Percentiles rank a stretch among this genome's conserved stretches.
These are phyloP conservation scores for Phytophthora idaei DNA, from an alignment of 352 stramenopile species.

Conservation along the genomic window DNA sequence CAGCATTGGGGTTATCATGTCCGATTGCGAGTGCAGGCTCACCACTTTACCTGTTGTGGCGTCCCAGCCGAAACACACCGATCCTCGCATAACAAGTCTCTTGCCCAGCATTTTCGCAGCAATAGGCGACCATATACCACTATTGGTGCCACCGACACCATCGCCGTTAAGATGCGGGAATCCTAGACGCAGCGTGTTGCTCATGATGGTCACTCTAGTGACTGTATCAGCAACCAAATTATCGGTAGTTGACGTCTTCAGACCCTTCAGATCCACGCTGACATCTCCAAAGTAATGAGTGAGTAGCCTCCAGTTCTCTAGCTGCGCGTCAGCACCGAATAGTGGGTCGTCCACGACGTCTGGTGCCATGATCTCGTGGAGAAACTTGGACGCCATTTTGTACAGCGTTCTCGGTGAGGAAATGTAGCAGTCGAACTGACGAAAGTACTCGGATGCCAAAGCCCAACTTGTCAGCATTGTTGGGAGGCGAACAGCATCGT, in stretches of 20 bases:
- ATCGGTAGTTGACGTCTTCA: background rate
- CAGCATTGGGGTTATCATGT: background rate
- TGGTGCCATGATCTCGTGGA: background rate
- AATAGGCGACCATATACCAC: constrained; percentile 3
- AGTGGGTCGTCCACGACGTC: too few relatives aligned
- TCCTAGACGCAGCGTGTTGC: background rate
- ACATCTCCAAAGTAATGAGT: constrained; percentile 1
- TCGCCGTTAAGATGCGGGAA: constrained; percentile 13
- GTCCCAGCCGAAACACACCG: constrained; percentile 6
- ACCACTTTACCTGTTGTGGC: background rate
- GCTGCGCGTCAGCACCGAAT: background rate
- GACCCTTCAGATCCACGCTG: background rate
- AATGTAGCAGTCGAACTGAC: constrained; percentile 12
- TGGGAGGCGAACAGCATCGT: background rate
- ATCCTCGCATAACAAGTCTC: background rate
- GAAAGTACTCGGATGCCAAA: constrained; percentile 9
- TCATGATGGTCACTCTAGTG: background rate
- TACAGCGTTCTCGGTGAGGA: background rate
- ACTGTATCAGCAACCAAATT: background rate
- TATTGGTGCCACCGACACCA: constrained; percentile 3
- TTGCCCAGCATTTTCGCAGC: background rate
- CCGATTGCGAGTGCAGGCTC: background rate
- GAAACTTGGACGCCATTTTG: background rate
- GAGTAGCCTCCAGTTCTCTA: constrained; percentile 7
- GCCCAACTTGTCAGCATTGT: background rate